phyloP scores from a whole-genome alignment of 2,329 filamentous ascomycete species.

The Dryadomyces quercus-mongolicae region DNA sequence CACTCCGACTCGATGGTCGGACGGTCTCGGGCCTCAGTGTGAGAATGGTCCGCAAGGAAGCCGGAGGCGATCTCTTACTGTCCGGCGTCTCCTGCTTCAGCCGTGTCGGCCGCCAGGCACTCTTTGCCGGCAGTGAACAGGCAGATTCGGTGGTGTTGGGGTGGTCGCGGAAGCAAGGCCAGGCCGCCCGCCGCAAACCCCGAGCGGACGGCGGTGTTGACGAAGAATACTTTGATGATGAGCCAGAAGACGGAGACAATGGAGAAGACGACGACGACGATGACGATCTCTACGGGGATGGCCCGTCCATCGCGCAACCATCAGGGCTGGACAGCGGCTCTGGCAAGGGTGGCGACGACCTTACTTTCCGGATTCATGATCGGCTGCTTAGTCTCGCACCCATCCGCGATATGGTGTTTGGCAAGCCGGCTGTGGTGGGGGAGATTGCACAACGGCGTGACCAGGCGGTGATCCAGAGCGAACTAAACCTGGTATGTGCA shows the following conservation, averaged over 20 bases:
- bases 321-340: not conserved
- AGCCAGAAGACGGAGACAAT: slow-evolving; percentile 33
- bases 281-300: slow-evolving; percentile 54
- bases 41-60: slow-evolving; percentile 47
- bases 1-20: slow-evolving; percentile 78
- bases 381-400: slow-evolving; percentile 66
- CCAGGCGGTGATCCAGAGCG: slow-evolving; percentile 36
- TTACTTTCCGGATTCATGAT: slow-evolving; percentile 69
- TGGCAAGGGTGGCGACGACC: slow-evolving; percentile 41
- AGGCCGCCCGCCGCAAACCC: slow-evolving; percentile 49
- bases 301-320: slow-evolving; percentile 19
- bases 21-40: slow-evolving; percentile 82
- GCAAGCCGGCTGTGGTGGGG: slow-evolving; percentile 35
- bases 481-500: slow-evolving; percentile 47
- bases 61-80: slow-evolving; percentile 50
- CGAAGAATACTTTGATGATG: slow-evolving; percentile 34
- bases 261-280: slow-evolving; percentile 49
- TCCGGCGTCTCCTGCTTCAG: slow-evolving; percentile 57
- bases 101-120: slow-evolving; percentile 50
- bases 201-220: slow-evolving; percentile 32
- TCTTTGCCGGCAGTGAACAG: slow-evolving; percentile 81
- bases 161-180: slow-evolving; percentile 57
- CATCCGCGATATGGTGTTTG: slow-evolving; percentile 62
- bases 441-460: slow-evolving; percentile 28
- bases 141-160: slow-evolving; percentile 71